phyloP scores from a whole-genome alignment of 139 green algal genomes.

The Picochlorum sp. region DNA sequence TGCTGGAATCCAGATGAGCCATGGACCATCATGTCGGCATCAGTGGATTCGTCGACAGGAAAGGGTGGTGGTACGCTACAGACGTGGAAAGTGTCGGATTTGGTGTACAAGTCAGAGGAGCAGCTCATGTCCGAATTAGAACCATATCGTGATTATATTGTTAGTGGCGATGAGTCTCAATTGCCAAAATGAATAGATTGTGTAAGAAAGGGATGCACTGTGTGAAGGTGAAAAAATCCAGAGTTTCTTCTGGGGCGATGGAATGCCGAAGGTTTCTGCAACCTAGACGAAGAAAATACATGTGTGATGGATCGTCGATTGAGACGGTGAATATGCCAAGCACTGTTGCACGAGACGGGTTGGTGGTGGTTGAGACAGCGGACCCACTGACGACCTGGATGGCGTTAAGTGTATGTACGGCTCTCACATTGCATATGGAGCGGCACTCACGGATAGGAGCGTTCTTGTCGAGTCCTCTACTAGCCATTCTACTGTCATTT shows the following conservation, averaged over 20 bases:
- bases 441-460: constrained; percentile 20
- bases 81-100: constrained; percentile 52
- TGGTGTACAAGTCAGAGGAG: constrained; percentile 65
- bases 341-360: no score
- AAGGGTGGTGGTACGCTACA: constrained; percentile 45
- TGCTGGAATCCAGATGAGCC: constrained; percentile 66
- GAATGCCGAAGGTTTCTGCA: no score
- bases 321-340: no score
- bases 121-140: constrained; percentile 67
- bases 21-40: constrained; percentile 66
- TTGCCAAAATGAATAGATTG: not conserved
- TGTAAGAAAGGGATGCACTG: not conserved
- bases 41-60: constrained; percentile 47
- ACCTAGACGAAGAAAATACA: no score
- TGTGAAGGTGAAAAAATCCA: no score
- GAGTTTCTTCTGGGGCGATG: no score
- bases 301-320: no score
- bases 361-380: no score
- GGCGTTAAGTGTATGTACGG: not conserved
- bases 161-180: constrained; percentile 8
- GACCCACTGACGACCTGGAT: no score
- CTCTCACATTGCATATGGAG: constrained; percentile 21
- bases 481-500: constrained; percentile 31
- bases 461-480: constrained; percentile 33
- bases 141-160: constrained; percentile 38